A percentile compares a stretch with the other conserved stretches of the same genome.
Conservation (phyloP, 352 stramenopile genomes). For the Globisporangium middletonii region DNA sequence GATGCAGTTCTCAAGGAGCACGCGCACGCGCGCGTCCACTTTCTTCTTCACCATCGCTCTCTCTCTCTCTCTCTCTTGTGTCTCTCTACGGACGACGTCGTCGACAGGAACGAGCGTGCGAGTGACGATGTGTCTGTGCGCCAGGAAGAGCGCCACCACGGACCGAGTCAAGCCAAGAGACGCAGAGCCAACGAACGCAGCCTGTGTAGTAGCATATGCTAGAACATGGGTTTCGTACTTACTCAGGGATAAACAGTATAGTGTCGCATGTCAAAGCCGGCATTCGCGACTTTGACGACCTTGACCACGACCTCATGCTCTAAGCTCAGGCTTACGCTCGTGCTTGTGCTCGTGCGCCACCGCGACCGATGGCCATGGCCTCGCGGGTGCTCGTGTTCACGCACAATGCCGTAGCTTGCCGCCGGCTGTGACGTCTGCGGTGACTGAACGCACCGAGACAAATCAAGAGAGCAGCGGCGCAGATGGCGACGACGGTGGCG, state of each 20-base stretch:
- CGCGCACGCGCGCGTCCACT: conserved; percentile 96
- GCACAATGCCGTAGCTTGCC: no score
- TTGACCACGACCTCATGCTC: no score
- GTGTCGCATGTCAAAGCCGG: no score
- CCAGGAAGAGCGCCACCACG: conserved; percentile 15
- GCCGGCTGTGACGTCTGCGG: no score
- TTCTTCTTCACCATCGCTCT: conserved; percentile 98
- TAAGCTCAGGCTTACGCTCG: no score
- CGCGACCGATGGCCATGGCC: no score
- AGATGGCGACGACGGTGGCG: no score
- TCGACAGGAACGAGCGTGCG: background rate
- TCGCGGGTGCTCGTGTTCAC: no score
- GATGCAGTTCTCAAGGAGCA: conserved; percentile 96
- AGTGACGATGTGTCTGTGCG: conserved; percentile 1
- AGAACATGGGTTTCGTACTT: no score
- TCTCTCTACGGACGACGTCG: background rate
- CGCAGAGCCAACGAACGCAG: conserved; percentile 9
- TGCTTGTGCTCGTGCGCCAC: no score
- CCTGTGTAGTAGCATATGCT: background rate
- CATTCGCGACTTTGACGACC: no score
- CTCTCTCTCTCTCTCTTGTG: background rate
- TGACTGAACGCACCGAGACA: background rate
- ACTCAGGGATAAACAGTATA: no score
- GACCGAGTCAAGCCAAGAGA: conserved; percentile 1
- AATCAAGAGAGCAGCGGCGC: background rate